These are phyloP conservation scores for Oryza meridionalis DNA, from an alignment of 176 grass and related monocot species.

Conservation along the genomic window DNA sequence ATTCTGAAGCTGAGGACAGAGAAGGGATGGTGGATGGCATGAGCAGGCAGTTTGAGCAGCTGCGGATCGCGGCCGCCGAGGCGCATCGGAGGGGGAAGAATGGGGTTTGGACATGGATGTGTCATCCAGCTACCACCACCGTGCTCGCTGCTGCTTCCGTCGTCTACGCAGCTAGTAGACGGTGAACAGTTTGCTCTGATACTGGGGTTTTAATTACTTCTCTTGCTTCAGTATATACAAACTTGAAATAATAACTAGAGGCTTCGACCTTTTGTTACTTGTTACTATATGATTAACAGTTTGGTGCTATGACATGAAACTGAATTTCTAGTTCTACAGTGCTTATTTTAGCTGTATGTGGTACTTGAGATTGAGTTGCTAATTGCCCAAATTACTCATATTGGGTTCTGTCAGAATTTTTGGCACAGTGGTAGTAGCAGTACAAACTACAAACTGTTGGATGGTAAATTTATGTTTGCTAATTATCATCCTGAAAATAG, in stretches of 20 bases:
- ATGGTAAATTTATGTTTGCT: neutral
- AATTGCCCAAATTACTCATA: neutral
- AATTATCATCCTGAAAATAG: constrained; percentile 48
- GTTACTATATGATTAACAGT: constrained; percentile 26
- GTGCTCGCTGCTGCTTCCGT: constrained; percentile 71
- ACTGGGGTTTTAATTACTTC: constrained; percentile 11
- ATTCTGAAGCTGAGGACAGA: constrained; percentile 31
- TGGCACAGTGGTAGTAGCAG: neutral
- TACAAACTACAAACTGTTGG: neutral
- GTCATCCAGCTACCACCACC: constrained; percentile 47
- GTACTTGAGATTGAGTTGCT: neutral
- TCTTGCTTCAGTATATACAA: constrained; percentile 40
- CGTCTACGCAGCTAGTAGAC: constrained; percentile 56
- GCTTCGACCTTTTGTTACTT: constrained; percentile 33
- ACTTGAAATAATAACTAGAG: constrained; percentile 52
- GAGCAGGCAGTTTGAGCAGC: constrained; percentile 49
- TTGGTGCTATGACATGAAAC: constrained; percentile 46
- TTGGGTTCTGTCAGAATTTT: neutral
- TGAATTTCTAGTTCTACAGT: neutral
- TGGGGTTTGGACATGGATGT: constrained; percentile 64
- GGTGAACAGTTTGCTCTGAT: constrained; percentile 54
- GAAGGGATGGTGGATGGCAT: constrained; percentile 25
- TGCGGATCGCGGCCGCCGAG: constrained; percentile 52
- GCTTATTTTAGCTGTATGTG: neutral
- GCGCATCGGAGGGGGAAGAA: constrained; percentile 36